A percentile compares a stretch with the other conserved stretches of the same genome.
phyloP scores from a whole-genome alignment of 78 protist genomes.

The Dictyostelium firmibasis region DNA sequence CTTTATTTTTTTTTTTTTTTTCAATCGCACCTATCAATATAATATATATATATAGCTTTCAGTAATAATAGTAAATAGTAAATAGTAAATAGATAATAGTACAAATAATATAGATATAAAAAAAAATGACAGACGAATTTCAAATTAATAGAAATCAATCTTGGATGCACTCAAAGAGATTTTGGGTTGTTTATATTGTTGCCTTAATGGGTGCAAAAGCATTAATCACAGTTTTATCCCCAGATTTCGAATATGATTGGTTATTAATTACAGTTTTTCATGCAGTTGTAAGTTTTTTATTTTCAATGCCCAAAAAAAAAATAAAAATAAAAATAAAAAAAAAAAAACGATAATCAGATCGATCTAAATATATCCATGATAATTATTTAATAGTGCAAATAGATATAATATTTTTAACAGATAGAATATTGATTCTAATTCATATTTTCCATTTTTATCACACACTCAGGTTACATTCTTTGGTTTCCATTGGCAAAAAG shows the following conservation, averaged over 20 bases:
- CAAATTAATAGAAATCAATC: constrained; percentile 74
- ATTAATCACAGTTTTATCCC: background rate
- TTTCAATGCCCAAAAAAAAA: background rate
- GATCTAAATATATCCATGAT: too few species aligned
- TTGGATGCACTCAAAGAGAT: constrained; percentile 58
- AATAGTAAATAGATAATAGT: background rate
- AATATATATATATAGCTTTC: background rate
- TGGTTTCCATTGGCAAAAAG: constrained; percentile 84
- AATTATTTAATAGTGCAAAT: too few species aligned
- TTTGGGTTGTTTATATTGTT: constrained; percentile 55
- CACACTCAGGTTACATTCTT: constrained; percentile 70
- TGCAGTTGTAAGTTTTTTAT: constrained; percentile 11
- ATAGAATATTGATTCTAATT: background rate
- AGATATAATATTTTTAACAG: background rate
- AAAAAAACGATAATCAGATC: too few species aligned
- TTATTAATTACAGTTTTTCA: constrained; percentile 18
- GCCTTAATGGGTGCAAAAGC: constrained; percentile 2
- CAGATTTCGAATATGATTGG: constrained; percentile 62
- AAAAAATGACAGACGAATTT: constrained; percentile 40
- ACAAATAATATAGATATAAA: background rate
- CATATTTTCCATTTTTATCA: too few species aligned
- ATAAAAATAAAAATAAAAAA: too few species aligned
- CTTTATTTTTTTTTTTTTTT: background rate
- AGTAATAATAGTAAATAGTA: background rate
- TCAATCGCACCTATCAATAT: background rate